Evolutionary conservation across 768 basidiomycete species (phyloP).

Genomic region (Filobasidium wieringae): DNA sequence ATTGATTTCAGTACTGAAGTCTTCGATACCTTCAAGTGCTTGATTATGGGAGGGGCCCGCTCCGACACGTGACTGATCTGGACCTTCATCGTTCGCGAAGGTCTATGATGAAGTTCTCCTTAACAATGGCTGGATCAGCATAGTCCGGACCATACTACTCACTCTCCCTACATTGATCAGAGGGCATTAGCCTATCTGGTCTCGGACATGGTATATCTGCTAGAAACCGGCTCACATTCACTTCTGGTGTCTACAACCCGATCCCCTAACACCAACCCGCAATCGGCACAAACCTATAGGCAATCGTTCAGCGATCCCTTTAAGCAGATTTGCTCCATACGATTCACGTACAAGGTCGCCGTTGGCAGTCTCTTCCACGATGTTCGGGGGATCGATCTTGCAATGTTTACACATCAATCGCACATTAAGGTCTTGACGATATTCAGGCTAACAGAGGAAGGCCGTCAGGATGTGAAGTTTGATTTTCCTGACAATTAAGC

Average conservation of each 20-base stretch:
- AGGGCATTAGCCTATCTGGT: not conserved
- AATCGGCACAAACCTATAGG: slow-evolving; percentile 35
- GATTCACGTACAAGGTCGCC: slow-evolving; percentile 90
- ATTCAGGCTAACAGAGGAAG: not conserved
- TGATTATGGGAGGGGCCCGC: slow-evolving; percentile 75
- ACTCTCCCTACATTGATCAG: slow-evolving; percentile 21
- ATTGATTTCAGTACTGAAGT: slow-evolving; percentile 86
- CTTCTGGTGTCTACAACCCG: slow-evolving; percentile 92
- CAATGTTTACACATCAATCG: slow-evolving; percentile 13
- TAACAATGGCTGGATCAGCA: not conserved
- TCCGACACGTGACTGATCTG: slow-evolving; percentile 99
- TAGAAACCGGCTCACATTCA: slow-evolving; percentile 68
- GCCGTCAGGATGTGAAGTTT: not conserved
- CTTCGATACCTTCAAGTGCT: slow-evolving; percentile 76
- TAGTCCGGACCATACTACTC: slow-evolving; percentile 2
- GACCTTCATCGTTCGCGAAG: slow-evolving; percentile 98
- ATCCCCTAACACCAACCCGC: slow-evolving; percentile 80
- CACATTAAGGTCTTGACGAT: slow-evolving; percentile 13
- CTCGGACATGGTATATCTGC: slow-evolving; percentile 5
- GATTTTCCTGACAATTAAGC: no score
- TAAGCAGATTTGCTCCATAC: slow-evolving; percentile 21
- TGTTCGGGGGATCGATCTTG: slow-evolving; percentile 76
- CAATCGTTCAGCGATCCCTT: not conserved
- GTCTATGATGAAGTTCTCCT: slow-evolving; percentile 51
- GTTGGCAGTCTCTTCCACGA: slow-evolving; percentile 93